phyloP scores from a whole-genome alignment of 2,329 filamentous ascomycete species.

The Thermothelomyces thermophilus region DNA sequence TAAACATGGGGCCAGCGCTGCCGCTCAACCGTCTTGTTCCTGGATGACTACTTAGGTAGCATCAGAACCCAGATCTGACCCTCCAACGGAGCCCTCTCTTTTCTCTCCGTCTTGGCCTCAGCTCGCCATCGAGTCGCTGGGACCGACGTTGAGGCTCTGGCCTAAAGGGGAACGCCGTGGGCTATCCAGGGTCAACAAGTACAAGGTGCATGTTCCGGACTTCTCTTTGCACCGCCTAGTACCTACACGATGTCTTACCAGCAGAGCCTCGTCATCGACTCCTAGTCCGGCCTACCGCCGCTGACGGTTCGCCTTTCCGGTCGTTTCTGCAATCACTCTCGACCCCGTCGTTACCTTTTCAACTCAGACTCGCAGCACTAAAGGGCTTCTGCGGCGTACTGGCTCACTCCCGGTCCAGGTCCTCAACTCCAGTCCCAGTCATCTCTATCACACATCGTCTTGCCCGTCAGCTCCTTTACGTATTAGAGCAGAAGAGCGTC shows the following conservation, averaged over 20 bases:
- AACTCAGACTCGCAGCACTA: too few species aligned
- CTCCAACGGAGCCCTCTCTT: not conserved
- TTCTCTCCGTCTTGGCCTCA: slow-evolving; percentile 19
- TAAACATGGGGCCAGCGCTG: slow-evolving; percentile 7
- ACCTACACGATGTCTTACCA: too few species aligned
- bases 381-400: too few species aligned
- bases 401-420: too few species aligned
- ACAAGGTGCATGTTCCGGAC: too few species aligned
- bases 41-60: slow-evolving; percentile 17
- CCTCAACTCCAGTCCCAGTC: too few species aligned
- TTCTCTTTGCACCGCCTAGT: too few species aligned
- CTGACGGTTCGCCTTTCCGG: slow-evolving; percentile 1
- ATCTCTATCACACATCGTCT: too few species aligned
- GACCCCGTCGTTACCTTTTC: too few species aligned
- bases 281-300: not conserved
- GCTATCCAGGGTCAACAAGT: not conserved
- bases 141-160: slow-evolving; percentile 21
- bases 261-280: slow-evolving; percentile 4
- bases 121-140: slow-evolving; percentile 18
- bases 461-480: too few species aligned
- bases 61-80: slow-evolving; percentile 13
- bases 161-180: slow-evolving; percentile 13
- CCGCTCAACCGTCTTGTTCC: slow-evolving; percentile 2
- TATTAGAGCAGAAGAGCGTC: not conserved
- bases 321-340: not conserved